Evolutionary conservation across 139 green algal species (phyloP), one percentile per base, ranked within the genome.

Genomic region (Chlamydomonas sp.): DNA sequence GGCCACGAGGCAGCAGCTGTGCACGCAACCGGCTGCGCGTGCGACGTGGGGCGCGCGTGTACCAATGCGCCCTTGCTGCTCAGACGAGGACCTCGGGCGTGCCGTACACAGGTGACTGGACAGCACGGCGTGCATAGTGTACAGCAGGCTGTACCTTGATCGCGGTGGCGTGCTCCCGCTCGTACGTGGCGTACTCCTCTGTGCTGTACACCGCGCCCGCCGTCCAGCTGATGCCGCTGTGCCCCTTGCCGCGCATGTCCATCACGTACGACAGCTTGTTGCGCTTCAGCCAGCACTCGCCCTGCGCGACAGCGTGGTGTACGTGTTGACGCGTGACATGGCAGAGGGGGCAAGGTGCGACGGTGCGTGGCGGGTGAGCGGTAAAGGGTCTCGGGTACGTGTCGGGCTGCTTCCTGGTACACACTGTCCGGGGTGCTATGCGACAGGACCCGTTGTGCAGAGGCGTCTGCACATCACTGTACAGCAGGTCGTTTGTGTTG

Each of bases 171-270:
- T 59, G 73, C 73, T 87, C 73, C 60, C 64, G 3, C 57, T 89
- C 5, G 18, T 84, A 90, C 1, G 79, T 83, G 1, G 57, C 66
- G 61, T 71, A 64, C 81, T 96, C 82, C 1, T 17, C 79, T 1
- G 68, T 72, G 5, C 58, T 92, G 80, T 90, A 89, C 58, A 94
- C 58, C 0, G 89, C 76, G 14, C 94, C 94, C 3, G 94, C 94
- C 5, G 90, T 90, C 94, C 94, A 96, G 14, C 77, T n/a, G 8
- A 93, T 85, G 59, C 77, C 93, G 91, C 63, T 59, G 64, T 83
- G 63, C 6, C 84, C 84, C 75, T 88, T 72, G 3, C 84, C 84
- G 9, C 10, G 63, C 58, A 83, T 88, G 5, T 71, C 68, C 7
- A 88, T 62, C 3, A 88, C 49, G 76, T 83, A 88, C 20, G 63